phyloP scores from a whole-genome alignment of 495 filamentous ascomycete genomes.

The Penicillium subrubescens region DNA sequence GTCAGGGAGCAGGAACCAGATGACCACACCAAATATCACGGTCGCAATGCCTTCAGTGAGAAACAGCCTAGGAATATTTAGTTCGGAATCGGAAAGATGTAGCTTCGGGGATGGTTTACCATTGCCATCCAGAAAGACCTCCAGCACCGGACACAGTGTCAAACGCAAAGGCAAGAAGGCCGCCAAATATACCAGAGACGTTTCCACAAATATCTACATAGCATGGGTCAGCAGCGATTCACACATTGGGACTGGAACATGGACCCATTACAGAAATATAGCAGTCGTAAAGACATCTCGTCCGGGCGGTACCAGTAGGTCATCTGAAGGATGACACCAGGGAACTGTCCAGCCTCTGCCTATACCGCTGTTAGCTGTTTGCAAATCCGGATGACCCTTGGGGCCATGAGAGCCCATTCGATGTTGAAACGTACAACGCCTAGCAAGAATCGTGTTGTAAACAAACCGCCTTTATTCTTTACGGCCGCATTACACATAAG shows the following conservation, averaged over 20 bases:
- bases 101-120: slow-evolving; percentile 14
- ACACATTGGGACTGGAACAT: not conserved
- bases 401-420: not conserved
- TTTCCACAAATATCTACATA: slow-evolving; percentile 38
- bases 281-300: slow-evolving; percentile 33
- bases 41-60: slow-evolving; percentile 42
- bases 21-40: slow-evolving; percentile 33
- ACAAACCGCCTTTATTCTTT: slow-evolving; percentile 33
- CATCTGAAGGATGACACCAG: slow-evolving; percentile 38
- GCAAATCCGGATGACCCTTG: not conserved
- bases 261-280: slow-evolving; percentile 19
- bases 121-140: slow-evolving; percentile 39
- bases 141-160: slow-evolving; percentile 33
- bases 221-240: slow-evolving; percentile 13
- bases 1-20: slow-evolving; percentile 40
- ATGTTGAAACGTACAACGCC: slow-evolving; percentile 22
- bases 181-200: slow-evolving; percentile 33
- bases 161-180: slow-evolving; percentile 35
- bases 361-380: not conserved
- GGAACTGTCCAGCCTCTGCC: slow-evolving; percentile 42
- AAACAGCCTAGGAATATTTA: slow-evolving; percentile 27
- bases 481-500: slow-evolving; percentile 39
- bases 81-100: not conserved
- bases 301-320: slow-evolving; percentile 42
- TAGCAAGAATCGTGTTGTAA: slow-evolving; percentile 36